Conservation (phyloP, 352 stramenopile genomes). For the Pythium plurisporium region DNA sequence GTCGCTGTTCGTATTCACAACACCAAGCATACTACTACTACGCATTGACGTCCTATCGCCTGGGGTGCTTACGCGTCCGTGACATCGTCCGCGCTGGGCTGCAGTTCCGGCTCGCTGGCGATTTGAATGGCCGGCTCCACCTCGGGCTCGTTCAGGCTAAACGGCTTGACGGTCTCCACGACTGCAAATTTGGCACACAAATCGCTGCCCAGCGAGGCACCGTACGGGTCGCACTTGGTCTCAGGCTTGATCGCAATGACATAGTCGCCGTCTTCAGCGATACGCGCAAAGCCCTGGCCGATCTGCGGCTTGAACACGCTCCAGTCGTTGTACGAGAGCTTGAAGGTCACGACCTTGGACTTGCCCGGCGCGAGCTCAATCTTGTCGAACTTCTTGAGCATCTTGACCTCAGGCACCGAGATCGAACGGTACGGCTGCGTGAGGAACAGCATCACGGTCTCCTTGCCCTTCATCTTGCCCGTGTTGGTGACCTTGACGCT, state of each 20-base stretch:
- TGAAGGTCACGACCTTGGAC: conserved; percentile 38
- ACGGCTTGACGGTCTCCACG: conserved; percentile 24
- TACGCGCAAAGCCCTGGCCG: conserved; percentile 15
- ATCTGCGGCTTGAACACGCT: conserved; percentile 50
- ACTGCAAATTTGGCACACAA: conserved; percentile 25
- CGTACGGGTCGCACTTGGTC: conserved; percentile 17
- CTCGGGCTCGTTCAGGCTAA: conserved; percentile 19
- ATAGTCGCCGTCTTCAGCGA: conserved; percentile 1
- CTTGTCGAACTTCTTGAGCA: conserved; percentile 75
- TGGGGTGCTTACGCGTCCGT: background rate
- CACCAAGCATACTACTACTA: too few relatives aligned
- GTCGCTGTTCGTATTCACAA: too few relatives aligned
- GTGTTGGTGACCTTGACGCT: conserved; percentile 25
- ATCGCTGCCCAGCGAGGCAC: conserved; percentile 5
- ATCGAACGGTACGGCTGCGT: conserved; percentile 18
- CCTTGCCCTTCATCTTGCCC: conserved; percentile 33
- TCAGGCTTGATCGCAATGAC: conserved; percentile 35
- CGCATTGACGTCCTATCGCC: background rate
- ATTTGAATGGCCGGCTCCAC: conserved; percentile 8
- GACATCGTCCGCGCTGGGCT: background rate
- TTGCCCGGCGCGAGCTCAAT: conserved; percentile 32
- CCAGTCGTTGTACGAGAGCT: conserved; percentile 39
- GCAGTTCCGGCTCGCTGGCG: conserved; percentile 4
- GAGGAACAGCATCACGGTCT: conserved; percentile 42
- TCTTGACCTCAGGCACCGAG: conserved; percentile 60